These are phyloP conservation scores for Westerdykella ornata DNA, from an alignment of 2,329 filamentous ascomycete genomes.

Conservation along the genomic window DNA sequence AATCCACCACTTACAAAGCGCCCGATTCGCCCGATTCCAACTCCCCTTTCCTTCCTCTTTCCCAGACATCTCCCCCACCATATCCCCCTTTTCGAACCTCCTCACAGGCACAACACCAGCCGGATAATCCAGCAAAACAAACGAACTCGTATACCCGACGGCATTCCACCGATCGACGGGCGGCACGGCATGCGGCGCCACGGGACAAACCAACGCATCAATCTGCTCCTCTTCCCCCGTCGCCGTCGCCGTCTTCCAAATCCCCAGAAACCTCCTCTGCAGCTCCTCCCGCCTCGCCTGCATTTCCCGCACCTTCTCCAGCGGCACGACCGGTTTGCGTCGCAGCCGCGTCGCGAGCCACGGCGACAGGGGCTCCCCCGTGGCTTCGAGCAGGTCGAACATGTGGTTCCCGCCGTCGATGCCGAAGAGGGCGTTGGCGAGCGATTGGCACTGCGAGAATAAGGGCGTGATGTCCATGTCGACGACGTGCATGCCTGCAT, in stretches of 20 bases:
- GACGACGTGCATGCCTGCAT: slow-evolving; percentile 48
- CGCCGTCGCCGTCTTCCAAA: slow-evolving; percentile 48
- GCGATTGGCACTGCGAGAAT: slow-evolving; percentile 50
- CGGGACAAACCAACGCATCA: slow-evolving; percentile 57
- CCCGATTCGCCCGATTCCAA: slow-evolving; percentile 56
- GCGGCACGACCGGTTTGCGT: slow-evolving; percentile 42
- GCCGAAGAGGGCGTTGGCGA: slow-evolving; percentile 54
- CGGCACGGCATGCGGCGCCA: slow-evolving; percentile 58
- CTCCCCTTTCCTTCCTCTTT: slow-evolving; percentile 36
- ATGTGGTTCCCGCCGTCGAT: slow-evolving; percentile 52
- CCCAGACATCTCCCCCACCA: slow-evolving; percentile 42
- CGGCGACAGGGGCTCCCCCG: slow-evolving; percentile 52
- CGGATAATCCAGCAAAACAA: slow-evolving; percentile 58
- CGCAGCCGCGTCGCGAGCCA: slow-evolving; percentile 52
- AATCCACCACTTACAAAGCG: slow-evolving; percentile 45
- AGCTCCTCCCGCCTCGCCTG: slow-evolving; percentile 49
- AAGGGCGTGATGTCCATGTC: slow-evolving; percentile 50
- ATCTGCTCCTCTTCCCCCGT: slow-evolving; percentile 41
- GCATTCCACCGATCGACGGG: slow-evolving; percentile 57
- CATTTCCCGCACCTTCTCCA: slow-evolving; percentile 47
- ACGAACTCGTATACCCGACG: slow-evolving; percentile 55
- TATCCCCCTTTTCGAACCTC: slow-evolving; percentile 44
- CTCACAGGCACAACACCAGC: slow-evolving; percentile 53
- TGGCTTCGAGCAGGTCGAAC: slow-evolving; percentile 52
- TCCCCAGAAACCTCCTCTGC: slow-evolving; percentile 50